Percentiles rank a stretch among this genome's conserved stretches.
These are phyloP conservation scores for Epichloe baconii DNA, from an alignment of 2,329 filamentous ascomycete genomes.

Conservation along the genomic window DNA sequence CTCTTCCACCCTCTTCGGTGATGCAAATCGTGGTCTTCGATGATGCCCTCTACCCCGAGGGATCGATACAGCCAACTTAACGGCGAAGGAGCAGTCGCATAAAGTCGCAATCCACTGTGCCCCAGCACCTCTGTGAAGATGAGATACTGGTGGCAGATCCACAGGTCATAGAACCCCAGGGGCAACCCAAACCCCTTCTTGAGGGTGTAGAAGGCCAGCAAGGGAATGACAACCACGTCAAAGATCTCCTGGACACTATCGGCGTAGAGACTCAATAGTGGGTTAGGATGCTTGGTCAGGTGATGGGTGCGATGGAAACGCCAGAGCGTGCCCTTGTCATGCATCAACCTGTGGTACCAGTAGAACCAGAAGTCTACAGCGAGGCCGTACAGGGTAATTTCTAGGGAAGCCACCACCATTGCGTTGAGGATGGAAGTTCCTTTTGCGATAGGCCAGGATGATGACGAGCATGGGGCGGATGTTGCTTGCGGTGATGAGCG, in stretches of 20 bases:
- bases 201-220: constrained; percentile 24
- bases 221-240: constrained; percentile 27
- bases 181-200: constrained; percentile 22
- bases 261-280: constrained; percentile 24
- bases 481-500: constrained; percentile 6
- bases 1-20: constrained; percentile 25
- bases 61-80: constrained; percentile 20
- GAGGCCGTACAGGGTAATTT: constrained; percentile 8
- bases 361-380: constrained; percentile 6
- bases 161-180: constrained; percentile 34
- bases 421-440: constrained; percentile 6
- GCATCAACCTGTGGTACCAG: constrained; percentile 20
- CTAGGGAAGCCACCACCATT: constrained; percentile 17
- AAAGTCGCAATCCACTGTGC: constrained; percentile 26
- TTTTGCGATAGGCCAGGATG: constrained; percentile 13
- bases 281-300: constrained; percentile 16
- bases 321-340: constrained; percentile 25
- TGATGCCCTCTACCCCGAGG: constrained; percentile 22
- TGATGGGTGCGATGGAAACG: constrained; percentile 29
- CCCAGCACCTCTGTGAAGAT: constrained; percentile 26
- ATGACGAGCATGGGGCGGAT: constrained; percentile 12
- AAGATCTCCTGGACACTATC: constrained; percentile 29
- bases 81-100: constrained; percentile 20
- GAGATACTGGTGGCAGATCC: constrained; percentile 31
- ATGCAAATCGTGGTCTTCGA: constrained; percentile 31